Evolutionary conservation across 2,329 filamentous ascomycete species (phyloP).

Genomic region (Alternaria triticina): DNA sequence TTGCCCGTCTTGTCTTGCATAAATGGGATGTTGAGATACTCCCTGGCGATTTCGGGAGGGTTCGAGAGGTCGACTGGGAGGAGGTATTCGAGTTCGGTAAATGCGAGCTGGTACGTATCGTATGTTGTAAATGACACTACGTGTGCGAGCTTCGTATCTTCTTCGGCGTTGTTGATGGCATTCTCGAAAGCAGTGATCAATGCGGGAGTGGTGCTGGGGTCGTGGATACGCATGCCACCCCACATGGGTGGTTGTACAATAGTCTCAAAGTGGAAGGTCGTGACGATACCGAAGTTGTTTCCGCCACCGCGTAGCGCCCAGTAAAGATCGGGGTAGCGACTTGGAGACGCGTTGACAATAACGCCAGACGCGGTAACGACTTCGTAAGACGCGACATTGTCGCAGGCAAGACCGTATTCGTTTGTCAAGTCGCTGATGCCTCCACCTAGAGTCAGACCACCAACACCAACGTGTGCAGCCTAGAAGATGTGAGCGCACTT

Average conservation of each 20-base stretch:
- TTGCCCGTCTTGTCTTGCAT: background rate
- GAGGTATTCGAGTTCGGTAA: background rate
- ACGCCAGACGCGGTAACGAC: background rate
- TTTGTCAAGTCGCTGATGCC: slow-evolving; percentile 9
- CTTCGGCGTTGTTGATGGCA: background rate
- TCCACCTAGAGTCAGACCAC: slow-evolving; percentile 9
- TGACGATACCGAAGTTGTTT: slow-evolving; percentile 3
- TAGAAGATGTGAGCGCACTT: background rate
- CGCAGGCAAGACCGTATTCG: slow-evolving; percentile 2
- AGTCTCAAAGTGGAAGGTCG: background rate
- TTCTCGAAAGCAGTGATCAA: background rate
- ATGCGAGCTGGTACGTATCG: background rate
- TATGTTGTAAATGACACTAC: background rate
- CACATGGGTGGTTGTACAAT: background rate
- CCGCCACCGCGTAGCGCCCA: slow-evolving; percentile 2
- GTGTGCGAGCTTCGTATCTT: background rate
- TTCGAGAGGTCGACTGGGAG: background rate
- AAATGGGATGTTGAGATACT: background rate
- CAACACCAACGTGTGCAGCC: background rate
- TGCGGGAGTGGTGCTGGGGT: background rate
- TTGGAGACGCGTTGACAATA: background rate
- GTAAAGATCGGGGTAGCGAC: background rate
- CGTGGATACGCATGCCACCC: background rate
- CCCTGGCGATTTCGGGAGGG: background rate
- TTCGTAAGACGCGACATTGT: background rate